phyloP scores from a whole-genome alignment of 352 stramenopile genomes.

The Globisporangium canariense region DNA sequence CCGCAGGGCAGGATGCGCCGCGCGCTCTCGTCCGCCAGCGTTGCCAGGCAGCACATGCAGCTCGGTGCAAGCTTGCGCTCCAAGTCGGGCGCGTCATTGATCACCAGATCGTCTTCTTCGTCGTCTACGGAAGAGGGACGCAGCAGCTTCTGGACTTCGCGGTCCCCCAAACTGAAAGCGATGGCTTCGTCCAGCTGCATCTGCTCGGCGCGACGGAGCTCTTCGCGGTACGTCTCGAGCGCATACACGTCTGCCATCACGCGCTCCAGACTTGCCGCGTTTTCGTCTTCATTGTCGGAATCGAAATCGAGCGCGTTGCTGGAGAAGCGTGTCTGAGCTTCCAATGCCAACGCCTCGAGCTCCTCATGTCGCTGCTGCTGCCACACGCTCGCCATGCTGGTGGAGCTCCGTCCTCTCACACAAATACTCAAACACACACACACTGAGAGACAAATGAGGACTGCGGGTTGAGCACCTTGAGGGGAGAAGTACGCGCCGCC shows the following conservation, averaged over 20 bases:
- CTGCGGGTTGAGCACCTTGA: not conserved
- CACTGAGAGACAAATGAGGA: not conserved
- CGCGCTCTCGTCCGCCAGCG: not conserved
- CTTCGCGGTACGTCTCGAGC: slow-evolving; percentile 22
- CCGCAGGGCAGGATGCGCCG: slow-evolving; percentile 31
- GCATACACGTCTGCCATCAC: slow-evolving; percentile 3
- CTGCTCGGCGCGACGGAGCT: slow-evolving; percentile 17
- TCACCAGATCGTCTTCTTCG: slow-evolving; percentile 2
- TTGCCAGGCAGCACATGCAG: slow-evolving; percentile 14
- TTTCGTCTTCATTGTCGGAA: not conserved
- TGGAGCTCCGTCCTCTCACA: not conserved
- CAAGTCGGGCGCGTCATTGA: not conserved
- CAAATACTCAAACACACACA: no score
- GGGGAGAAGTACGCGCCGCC: not conserved
- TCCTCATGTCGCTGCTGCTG: slow-evolving; percentile 2
- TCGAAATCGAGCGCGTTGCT: slow-evolving; percentile 12
- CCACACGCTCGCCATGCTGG: not conserved
- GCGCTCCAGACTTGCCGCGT: not conserved
- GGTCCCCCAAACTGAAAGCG: slow-evolving; percentile 21
- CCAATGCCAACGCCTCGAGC: not conserved
- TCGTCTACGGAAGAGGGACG: not conserved
- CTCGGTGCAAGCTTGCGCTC: slow-evolving; percentile 11
- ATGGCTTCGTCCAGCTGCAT: slow-evolving; percentile 22
- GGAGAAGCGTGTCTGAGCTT: not conserved
- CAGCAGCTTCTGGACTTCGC: slow-evolving; percentile 15